These are phyloP conservation scores for Hypoxylon sp. DNA, from an alignment of 2,329 filamentous ascomycete species.

Conservation along the genomic window DNA sequence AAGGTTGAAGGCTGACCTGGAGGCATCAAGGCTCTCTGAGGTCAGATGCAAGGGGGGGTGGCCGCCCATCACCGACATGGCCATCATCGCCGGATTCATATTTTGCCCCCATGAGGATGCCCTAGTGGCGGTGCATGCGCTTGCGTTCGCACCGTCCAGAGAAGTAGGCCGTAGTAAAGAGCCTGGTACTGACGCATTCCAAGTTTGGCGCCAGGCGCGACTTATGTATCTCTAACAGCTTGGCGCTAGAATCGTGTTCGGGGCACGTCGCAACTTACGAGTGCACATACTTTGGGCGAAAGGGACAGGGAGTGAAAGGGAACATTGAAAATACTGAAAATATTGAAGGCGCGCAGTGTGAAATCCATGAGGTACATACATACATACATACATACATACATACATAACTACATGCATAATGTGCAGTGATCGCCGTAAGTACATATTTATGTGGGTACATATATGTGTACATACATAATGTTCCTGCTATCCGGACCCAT, in stretches of 20 bases:
- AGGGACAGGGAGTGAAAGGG: too few relatives aligned
- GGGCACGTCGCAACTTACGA: slow-evolving; percentile 14
- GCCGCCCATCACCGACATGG: slow-evolving; percentile 7
- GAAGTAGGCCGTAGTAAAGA: slow-evolving; percentile 2
- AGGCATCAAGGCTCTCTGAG: slow-evolving; percentile 19
- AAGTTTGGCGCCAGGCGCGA: slow-evolving; percentile 30
- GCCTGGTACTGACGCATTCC: slow-evolving; percentile 20
- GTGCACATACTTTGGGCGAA: background rate
- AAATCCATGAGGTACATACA: too few relatives aligned
- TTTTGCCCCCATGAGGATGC: slow-evolving; percentile 2
- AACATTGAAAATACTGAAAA: too few relatives aligned
- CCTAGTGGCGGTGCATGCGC: slow-evolving; percentile 28
- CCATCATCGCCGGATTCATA: slow-evolving; percentile 23
- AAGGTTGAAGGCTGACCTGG: slow-evolving; percentile 2
- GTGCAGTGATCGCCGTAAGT: too few relatives aligned
- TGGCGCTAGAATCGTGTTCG: slow-evolving; percentile 27
- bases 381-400: too few relatives aligned
- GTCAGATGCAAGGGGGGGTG: slow-evolving; percentile 24
- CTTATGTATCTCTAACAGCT: slow-evolving; percentile 38
- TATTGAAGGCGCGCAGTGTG: too few relatives aligned
- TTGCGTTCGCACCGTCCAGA: slow-evolving; percentile 6
- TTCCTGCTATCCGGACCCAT: too few relatives aligned
- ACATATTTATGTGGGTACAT: too few relatives aligned
- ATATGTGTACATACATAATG: too few relatives aligned
- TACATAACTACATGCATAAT: too few relatives aligned